Evolutionary conservation across 176 grass and related monocot genomes (phyloP), one percentile per base, ranked within the genome.

Genomic region (Luzula sylvatica): DNA sequence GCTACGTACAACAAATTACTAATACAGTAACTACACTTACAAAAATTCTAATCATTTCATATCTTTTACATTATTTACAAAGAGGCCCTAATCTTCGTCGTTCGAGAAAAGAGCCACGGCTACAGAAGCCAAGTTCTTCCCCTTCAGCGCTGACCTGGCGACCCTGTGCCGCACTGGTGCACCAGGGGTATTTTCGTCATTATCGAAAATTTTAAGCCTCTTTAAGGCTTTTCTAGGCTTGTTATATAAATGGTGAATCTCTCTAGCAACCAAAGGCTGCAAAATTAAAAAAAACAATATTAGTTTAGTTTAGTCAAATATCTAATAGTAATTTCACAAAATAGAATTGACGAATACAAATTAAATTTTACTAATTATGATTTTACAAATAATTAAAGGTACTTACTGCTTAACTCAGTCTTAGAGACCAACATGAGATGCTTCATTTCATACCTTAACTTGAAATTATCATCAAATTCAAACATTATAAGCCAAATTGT

Each of bases 391-490:
- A n/a, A n/a, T n/a, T n/a, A 53, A 8, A 15, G 16, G 24, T 58
- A 39, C 81, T 4, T 80, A 98, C 92, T 5, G 81, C 92, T 77
- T 68, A 46, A 54, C 61, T 71, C 63, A 52, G 78, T 71, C 30
- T 98, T 98, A 0, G 92, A 98, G 11, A 90, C 92, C 0, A 90
- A 45, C n/a, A 98, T 46, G 1, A 98, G 85, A 64, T 82, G 81
- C 58, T 26, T 85, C 56, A 98, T 22, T 45, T 98, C 92, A 61
- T n/a, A n/a, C n/a, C n/a, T n/a, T n/a, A n/a, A n/a, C n/a, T n/a
- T n/a, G n/a, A n/a, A n/a, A n/a, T n/a, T n/a, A n/a, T n/a, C n/a
- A n/a, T n/a, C n/a, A n/a, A n/a, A n/a, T n/a, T n/a, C n/a, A n/a
- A n/a, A n/a, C n/a, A n/a, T n/a, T n/a, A n/a, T n/a, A n/a, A n/a